Conservation (phyloP, 768 basidiomycete genomes). For the Lactifluus rugatus region DNA sequence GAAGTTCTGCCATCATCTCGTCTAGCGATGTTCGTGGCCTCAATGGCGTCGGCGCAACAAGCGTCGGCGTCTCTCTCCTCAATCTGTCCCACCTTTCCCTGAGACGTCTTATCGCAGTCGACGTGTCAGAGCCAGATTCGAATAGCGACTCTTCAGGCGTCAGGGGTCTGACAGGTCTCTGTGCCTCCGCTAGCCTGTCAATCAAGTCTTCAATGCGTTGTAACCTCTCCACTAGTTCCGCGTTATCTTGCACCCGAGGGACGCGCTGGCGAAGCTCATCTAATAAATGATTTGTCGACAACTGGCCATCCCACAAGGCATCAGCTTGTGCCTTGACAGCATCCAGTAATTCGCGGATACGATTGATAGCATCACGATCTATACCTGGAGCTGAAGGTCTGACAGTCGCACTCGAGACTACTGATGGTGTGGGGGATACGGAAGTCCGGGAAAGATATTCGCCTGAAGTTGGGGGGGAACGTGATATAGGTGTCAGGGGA, state of each 20-base stretch:
- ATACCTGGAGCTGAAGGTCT: slow-evolving; percentile 25
- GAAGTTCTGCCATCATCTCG: slow-evolving; percentile 49
- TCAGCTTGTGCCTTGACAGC: slow-evolving; percentile 50
- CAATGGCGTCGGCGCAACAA: slow-evolving; percentile 37
- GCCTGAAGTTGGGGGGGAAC: slow-evolving; percentile 21
- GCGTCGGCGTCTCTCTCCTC: slow-evolving; percentile 26
- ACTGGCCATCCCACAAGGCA: slow-evolving; percentile 55
- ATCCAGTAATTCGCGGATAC: slow-evolving; percentile 45
- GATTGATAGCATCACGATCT: slow-evolving; percentile 30
- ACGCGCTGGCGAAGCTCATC: slow-evolving; percentile 45
- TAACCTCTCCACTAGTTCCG: slow-evolving; percentile 22
- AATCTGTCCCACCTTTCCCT: slow-evolving; percentile 24
- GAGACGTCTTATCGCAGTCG: slow-evolving; percentile 22
- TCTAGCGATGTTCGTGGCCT: slow-evolving; percentile 44
- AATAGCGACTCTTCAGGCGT: slow-evolving; percentile 26
- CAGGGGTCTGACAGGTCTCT: slow-evolving; percentile 10
- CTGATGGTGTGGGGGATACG: slow-evolving; percentile 28
- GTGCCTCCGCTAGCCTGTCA: slow-evolving; percentile 9
- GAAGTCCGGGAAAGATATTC: slow-evolving; percentile 34
- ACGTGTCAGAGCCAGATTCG: slow-evolving; percentile 24
- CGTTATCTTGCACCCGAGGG: slow-evolving; percentile 32
- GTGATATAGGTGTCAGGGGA: slow-evolving; percentile 10
- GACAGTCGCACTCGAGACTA: slow-evolving; percentile 29
- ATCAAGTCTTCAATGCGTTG: slow-evolving; percentile 18
- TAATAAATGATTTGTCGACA: slow-evolving; percentile 47